Conservation (phyloP, 768 basidiomycete species). For the Boletus pseudopeckii region DNA sequence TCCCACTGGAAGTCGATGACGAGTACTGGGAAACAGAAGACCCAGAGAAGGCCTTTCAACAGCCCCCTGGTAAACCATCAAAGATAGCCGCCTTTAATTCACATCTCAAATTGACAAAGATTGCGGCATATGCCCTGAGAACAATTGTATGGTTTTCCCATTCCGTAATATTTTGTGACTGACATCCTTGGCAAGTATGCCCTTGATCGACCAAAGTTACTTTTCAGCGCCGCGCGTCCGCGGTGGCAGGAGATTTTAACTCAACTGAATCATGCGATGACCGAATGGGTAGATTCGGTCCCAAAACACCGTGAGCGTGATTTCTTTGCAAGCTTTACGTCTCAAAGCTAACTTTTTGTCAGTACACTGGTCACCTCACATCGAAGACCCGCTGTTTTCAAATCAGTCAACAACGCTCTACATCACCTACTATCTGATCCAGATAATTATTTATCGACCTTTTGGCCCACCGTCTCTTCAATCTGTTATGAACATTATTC, state of each 20-base stretch:
- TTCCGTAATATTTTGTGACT: not conserved
- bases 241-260: constrained; percentile 59
- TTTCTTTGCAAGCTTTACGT: not conserved
- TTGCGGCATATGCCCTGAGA: constrained; percentile 64
- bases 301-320: constrained; percentile 59
- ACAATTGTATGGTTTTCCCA: constrained; percentile 52
- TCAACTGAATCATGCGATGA: constrained; percentile 66
- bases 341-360: not conserved
- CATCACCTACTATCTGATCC: constrained; percentile 55
- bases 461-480: constrained; percentile 49
- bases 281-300: constrained; percentile 67
- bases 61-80: constrained; percentile 60
- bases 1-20: constrained; percentile 80
- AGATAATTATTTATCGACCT: constrained; percentile 68
- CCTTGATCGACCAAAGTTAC: constrained; percentile 60
- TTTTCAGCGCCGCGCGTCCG: constrained; percentile 48
- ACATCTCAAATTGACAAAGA: constrained; percentile 62
- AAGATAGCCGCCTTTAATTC: constrained; percentile 60
- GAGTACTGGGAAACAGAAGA: constrained; percentile 67
- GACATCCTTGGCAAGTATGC: constrained; percentile 47
- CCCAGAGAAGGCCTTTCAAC: constrained; percentile 54
- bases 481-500: constrained; percentile 19
- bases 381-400: constrained; percentile 45
- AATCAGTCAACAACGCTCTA: constrained; percentile 57
- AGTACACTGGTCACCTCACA: constrained; percentile 61